Evolutionary conservation across 1,284 basidiomycete species (phyloP).

Genomic region (Microbotryum violaceum): DNA sequence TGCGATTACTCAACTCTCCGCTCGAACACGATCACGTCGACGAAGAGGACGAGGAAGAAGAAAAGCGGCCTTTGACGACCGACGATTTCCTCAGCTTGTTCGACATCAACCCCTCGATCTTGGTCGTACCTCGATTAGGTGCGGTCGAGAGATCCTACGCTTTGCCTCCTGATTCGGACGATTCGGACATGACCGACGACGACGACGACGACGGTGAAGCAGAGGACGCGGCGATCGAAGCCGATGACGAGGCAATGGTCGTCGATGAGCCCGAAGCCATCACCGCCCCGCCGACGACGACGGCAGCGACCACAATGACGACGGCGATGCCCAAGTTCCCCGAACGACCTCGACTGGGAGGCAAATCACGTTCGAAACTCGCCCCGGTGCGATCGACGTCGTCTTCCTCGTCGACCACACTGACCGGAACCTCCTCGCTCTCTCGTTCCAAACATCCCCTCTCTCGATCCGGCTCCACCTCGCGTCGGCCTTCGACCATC

Average conservation of each 20-base stretch:
- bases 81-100: slow-evolving; percentile 28
- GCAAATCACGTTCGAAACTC: background rate
- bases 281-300: background rate
- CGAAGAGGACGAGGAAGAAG: background rate
- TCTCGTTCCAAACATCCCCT: background rate
- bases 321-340: background rate
- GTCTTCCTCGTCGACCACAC: slow-evolving; percentile 12
- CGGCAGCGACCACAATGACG: background rate
- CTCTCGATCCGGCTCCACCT: background rate
- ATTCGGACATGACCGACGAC: slow-evolving; percentile 5
- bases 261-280: too few relatives aligned
- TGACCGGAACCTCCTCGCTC: background rate
- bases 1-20: too few relatives aligned
- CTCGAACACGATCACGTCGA: background rate
- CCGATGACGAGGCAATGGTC: background rate
- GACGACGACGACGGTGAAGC: slow-evolving; percentile 7
- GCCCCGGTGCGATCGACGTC: background rate
- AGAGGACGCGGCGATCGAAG: background rate
- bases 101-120: slow-evolving; percentile 22
- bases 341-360: background rate
- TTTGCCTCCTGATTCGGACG: slow-evolving; percentile 11
- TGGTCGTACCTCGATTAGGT: slow-evolving; percentile 18
- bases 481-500: background rate
- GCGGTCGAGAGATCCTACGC: slow-evolving; percentile 29
- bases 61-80: slow-evolving; percentile 10